Conservation (phyloP, 257 asterid species). For the Solanum piurae region DNA sequence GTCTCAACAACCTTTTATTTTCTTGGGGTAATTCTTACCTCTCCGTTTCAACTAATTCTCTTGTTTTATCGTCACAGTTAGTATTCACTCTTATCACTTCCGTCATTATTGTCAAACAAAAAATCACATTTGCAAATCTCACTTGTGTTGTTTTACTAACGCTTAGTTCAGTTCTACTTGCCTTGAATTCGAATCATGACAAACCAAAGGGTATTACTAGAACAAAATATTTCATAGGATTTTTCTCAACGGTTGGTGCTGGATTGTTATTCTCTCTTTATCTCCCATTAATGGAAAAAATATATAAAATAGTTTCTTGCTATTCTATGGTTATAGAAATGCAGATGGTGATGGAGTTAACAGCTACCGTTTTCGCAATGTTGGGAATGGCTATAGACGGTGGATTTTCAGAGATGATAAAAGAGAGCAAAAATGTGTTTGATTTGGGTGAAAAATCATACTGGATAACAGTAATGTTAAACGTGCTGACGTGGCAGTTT, state of each 20-base stretch:
- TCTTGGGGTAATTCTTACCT: background rate
- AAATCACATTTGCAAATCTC: slow-evolving; percentile 7
- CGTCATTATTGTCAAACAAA: background rate
- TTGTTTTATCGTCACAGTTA: background rate
- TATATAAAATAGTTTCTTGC: slow-evolving; percentile 36
- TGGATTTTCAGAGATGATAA: slow-evolving; percentile 29
- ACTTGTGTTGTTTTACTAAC: slow-evolving; percentile 59
- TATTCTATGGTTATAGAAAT: slow-evolving; percentile 76
- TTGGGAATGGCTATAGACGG: slow-evolving; percentile 28
- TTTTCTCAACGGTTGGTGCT: slow-evolving; percentile 40
- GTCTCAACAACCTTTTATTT: background rate
- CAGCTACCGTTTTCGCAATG: slow-evolving; percentile 48
- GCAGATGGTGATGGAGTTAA: slow-evolving; percentile 51
- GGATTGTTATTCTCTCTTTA: slow-evolving; percentile 55
- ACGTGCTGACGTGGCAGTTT: slow-evolving; percentile 46
- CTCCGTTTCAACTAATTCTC: background rate
- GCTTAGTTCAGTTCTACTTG: slow-evolving; percentile 39
- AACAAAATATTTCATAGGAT: slow-evolving; percentile 33
- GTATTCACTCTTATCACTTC: background rate
- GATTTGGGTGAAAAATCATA: slow-evolving; percentile 42
- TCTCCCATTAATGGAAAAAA: slow-evolving; percentile 53
- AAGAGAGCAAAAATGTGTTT: slow-evolving; percentile 26
- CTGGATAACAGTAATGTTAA: slow-evolving; percentile 31
- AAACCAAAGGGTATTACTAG: slow-evolving; percentile 22
- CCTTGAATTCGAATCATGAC: slow-evolving; percentile 32